These are phyloP conservation scores for Microsporum canis DNA, from an alignment of 2,329 filamentous ascomycete species.

Conservation along the genomic window DNA sequence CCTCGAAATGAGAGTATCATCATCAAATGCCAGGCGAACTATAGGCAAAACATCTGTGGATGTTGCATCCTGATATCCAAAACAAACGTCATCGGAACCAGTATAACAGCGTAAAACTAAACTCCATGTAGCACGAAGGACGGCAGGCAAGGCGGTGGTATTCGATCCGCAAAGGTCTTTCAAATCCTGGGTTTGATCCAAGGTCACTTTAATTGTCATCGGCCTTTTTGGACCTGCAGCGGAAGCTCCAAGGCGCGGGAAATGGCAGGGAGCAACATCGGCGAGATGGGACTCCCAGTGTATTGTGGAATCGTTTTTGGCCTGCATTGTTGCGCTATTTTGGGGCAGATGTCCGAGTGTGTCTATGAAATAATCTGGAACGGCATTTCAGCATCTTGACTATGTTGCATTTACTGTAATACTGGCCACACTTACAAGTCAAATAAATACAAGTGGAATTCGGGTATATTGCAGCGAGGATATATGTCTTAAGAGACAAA, in stretches of 20 bases:
- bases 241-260: constrained; percentile 26
- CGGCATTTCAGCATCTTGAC: not conserved
- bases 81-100: constrained; percentile 38
- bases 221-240: constrained; percentile 23
- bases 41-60: constrained; percentile 15
- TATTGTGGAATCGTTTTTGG: not conserved
- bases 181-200: constrained; percentile 19
- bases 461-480: not conserved
- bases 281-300: constrained; percentile 9
- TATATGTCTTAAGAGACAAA: not conserved
- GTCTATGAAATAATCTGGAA: not conserved
- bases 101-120: constrained; percentile 37
- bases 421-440: not conserved
- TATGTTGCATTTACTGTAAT: not conserved
- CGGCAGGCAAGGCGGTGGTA: constrained; percentile 3
- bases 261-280: constrained; percentile 22
- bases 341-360: not conserved
- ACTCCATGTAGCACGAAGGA: constrained; percentile 37
- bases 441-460: not conserved
- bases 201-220: constrained; percentile 26
- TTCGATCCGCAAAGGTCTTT: constrained; percentile 7
- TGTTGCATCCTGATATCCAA: constrained; percentile 32
- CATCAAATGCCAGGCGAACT: constrained; percentile 22
- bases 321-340: not conserved
- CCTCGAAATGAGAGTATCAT: constrained; percentile 20